Evolutionary conservation across 2,329 filamentous ascomycete genomes (phyloP).

Genomic region (Zalaria obscura): DNA sequence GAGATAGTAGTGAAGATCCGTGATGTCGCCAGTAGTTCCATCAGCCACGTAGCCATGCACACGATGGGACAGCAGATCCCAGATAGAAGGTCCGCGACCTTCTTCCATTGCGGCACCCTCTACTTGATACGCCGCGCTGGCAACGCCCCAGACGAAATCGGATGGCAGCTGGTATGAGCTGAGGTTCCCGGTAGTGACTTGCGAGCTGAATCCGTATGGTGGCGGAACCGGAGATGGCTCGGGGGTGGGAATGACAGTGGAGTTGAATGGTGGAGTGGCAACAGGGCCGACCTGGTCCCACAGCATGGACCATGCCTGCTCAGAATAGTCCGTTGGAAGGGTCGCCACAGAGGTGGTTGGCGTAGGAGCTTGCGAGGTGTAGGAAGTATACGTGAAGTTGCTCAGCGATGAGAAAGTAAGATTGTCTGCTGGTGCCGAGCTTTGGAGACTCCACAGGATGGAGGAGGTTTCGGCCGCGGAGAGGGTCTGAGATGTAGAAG

Average conservation of each 20-base stretch:
- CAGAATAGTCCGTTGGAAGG: conserved; percentile 2
- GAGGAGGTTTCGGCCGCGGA: no score
- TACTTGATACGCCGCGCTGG: conserved; percentile 18
- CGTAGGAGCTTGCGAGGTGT: conserved; percentile 1
- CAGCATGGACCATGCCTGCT: conserved; percentile 6
- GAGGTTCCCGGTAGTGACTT: conserved; percentile 1
- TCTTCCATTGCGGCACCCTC: conserved; percentile 16
- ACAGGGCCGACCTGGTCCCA: conserved; percentile 17
- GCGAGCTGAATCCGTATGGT: conserved; percentile 1
- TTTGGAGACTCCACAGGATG: not conserved
- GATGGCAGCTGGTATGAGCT: conserved; percentile 13
- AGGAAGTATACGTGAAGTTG: conserved; percentile 3
- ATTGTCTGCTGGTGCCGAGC: not conserved
- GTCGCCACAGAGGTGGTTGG: not conserved
- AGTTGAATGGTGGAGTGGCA: conserved; percentile 11
- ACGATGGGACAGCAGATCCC: conserved; percentile 21
- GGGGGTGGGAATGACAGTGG: conserved; percentile 16
- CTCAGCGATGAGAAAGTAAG: conserved; percentile 1
- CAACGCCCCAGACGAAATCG: conserved; percentile 26
- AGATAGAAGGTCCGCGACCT: conserved; percentile 15
- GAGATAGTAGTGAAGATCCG: conserved; percentile 30
- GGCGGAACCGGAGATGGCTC: conserved; percentile 13
- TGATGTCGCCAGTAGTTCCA: conserved; percentile 30
- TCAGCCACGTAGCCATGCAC: conserved; percentile 14
- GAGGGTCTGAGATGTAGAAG: no score